Evolutionary conservation across 2,329 filamentous ascomycete species (phyloP).

Genomic region (Intubia oerlemansii): DNA sequence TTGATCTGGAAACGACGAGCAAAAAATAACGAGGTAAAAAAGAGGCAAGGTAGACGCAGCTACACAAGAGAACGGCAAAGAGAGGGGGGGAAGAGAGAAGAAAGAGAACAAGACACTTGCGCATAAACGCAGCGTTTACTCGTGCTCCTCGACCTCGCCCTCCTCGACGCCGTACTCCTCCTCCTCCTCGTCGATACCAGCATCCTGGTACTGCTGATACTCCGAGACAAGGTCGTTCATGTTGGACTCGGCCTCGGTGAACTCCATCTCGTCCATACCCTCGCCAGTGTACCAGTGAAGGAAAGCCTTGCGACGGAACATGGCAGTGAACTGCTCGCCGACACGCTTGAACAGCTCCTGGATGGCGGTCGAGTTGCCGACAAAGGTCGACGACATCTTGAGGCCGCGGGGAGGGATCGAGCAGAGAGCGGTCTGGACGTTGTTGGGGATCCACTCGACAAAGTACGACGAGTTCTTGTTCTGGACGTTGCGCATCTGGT

Average conservation of each 20-base stretch:
- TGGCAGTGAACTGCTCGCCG: conserved; percentile 97
- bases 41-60: too few relatives aligned
- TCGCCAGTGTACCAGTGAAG: conserved; percentile 99
- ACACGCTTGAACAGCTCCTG: conserved; percentile 99
- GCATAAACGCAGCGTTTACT: too few relatives aligned
- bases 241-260: conserved; percentile 99
- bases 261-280: conserved; percentile 99
- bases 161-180: conserved; percentile 86
- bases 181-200: conserved; percentile 89
- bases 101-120: too few relatives aligned
- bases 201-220: conserved; percentile 99
- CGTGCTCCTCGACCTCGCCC: conserved; percentile 45
- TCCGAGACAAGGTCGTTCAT: conserved; percentile 99
- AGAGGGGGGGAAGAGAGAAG: too few relatives aligned
- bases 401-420: conserved; percentile 94
- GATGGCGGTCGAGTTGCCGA: conserved; percentile 98
- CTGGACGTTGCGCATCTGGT: conserved; percentile 99
- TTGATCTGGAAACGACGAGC: too few relatives aligned
- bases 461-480: conserved; percentile 99
- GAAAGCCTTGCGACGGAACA: conserved; percentile 99
- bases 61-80: too few relatives aligned
- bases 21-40: too few relatives aligned
- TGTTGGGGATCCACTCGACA: conserved; percentile 99
- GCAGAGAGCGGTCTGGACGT: conserved; percentile 98
- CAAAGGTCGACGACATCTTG: conserved; percentile 98